Base-by-base conservation (phyloP, 129 eudicot genomes). In the Chrysanthemum lavandulifolium region DNA sequence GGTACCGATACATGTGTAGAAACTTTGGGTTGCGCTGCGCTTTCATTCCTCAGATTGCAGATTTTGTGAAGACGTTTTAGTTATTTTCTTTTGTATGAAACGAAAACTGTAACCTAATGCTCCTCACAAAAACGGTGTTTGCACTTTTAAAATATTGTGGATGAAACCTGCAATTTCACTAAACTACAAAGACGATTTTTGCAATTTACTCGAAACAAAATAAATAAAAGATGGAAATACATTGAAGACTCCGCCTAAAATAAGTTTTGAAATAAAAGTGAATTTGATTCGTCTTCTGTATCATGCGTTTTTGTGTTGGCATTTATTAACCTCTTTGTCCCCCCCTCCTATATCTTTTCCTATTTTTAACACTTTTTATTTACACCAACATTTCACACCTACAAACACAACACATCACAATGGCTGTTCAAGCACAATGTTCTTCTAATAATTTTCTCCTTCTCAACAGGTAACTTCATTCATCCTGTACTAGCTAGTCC, bases 361-460 rank as follows among this genome's bases (percentile, higher is more conserved):
- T 69, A 65, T 50, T 40, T 50, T 65, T 27, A 59, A 19, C 63
- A 51, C 12, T 25, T 55, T 6, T 6, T 15, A n/a, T 61, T 60
- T 25, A 64, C 60, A 25, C 47, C 29, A 29, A 40, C 9, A 13
- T 12, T 51, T 56, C 40, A 48, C 59, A 27, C 15, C 13, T 36
- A 52, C 23, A 65, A 47, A 73, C 60, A 5, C 7, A 6, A 67
- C 48, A 36, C 21, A 19, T 19, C 21, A 19, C 67, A 72, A 86
- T 86, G 90, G 90, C 90, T 49, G 84, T 84, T 74, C 92, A 86
- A 80, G 88, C 92, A 80, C 90, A 82, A 81, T 86, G 81, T 78
- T 84, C 96, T 3, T 81, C 92, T 6, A 86, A 86, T 6, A 86
- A 86, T 67, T 60, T 76, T 65, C 84, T 82, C 56, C 87, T 82